phyloP scores from a whole-genome alignment of 2,329 filamentous ascomycete genomes.

The Triangularia verruculosa region DNA sequence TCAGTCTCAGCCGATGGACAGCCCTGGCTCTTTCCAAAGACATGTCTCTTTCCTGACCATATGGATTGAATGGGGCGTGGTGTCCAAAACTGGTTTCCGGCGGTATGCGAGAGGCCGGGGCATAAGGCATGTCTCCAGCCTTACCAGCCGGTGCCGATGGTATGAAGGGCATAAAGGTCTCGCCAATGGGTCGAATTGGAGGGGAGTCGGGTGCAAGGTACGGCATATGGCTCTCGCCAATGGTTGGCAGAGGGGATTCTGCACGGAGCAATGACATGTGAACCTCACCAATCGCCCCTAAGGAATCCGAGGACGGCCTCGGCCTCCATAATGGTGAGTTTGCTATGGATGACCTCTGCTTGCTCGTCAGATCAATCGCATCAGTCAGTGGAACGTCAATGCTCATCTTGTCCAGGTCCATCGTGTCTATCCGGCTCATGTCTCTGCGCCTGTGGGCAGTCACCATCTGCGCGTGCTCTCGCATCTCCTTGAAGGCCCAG shows the following conservation, averaged over 20 bases:
- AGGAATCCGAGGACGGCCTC: slow-evolving; percentile 22
- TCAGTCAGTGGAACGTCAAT: slow-evolving; percentile 37
- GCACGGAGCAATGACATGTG: slow-evolving; percentile 33
- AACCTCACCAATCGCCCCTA: slow-evolving; percentile 33
- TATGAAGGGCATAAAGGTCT: slow-evolving; percentile 34
- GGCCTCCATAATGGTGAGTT: slow-evolving; percentile 34
- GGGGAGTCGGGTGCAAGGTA: slow-evolving; percentile 28
- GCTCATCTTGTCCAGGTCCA: slow-evolving; percentile 35
- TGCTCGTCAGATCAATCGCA: slow-evolving; percentile 35
- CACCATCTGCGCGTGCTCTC: slow-evolving; percentile 62
- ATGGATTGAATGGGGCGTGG: slow-evolving; percentile 31
- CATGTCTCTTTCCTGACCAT: slow-evolving; percentile 47
- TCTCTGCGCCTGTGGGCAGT: slow-evolving; percentile 35
- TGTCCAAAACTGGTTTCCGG: slow-evolving; percentile 42
- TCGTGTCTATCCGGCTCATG: slow-evolving; percentile 39
- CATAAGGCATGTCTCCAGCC: slow-evolving; percentile 31
- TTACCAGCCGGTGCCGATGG: slow-evolving; percentile 30
- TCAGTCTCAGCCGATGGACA: slow-evolving; percentile 48
- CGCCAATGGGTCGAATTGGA: slow-evolving; percentile 31
- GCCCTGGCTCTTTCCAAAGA: slow-evolving; percentile 39
- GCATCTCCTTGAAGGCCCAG: slow-evolving; percentile 80
- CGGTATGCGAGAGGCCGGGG: slow-evolving; percentile 35
- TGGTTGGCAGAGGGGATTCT: slow-evolving; percentile 30
- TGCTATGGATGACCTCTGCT: slow-evolving; percentile 26
- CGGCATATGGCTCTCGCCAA: slow-evolving; percentile 31